Evolutionary conservation across 306 rosid genomes (phyloP).

Genomic region (Acacia acuminata): DNA sequence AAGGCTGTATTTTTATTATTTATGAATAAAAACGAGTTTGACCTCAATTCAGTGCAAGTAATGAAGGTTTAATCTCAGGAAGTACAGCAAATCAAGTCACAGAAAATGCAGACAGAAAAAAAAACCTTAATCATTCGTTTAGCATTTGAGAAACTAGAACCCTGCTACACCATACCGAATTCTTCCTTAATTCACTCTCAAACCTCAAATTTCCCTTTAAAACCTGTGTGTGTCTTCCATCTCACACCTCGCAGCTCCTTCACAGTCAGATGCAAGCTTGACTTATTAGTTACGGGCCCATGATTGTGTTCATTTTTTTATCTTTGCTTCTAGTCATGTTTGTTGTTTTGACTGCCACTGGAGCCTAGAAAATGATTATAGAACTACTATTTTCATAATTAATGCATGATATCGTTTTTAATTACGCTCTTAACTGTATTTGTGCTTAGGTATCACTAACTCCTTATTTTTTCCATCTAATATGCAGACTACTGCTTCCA

Average conservation of each 20-base stretch:
- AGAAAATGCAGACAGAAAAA: background rate
- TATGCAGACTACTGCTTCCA: conserved; percentile 45
- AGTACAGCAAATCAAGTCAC: background rate
- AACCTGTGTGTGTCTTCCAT: background rate
- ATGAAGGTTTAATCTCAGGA: background rate
- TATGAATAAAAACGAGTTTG: background rate
- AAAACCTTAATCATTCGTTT: background rate
- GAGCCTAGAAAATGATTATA: background rate
- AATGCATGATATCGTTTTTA: conserved; percentile 17
- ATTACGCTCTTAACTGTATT: conserved; percentile 1
- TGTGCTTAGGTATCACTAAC: background rate
- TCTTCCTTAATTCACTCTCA: background rate
- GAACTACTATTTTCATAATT: background rate
- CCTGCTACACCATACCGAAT: background rate
- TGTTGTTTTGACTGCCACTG: background rate
- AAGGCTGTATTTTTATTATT: background rate
- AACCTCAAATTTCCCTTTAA: background rate
- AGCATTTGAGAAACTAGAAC: background rate
- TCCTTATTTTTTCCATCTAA: background rate
- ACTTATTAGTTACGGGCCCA: background rate
- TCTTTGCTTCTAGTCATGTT: background rate
- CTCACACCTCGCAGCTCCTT: background rate
- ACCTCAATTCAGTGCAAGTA: background rate
- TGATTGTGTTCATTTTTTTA: background rate
- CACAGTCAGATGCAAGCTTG: background rate